Conservation (phyloP, 129 eudicot genomes). For the Glebionis coronaria region DNA sequence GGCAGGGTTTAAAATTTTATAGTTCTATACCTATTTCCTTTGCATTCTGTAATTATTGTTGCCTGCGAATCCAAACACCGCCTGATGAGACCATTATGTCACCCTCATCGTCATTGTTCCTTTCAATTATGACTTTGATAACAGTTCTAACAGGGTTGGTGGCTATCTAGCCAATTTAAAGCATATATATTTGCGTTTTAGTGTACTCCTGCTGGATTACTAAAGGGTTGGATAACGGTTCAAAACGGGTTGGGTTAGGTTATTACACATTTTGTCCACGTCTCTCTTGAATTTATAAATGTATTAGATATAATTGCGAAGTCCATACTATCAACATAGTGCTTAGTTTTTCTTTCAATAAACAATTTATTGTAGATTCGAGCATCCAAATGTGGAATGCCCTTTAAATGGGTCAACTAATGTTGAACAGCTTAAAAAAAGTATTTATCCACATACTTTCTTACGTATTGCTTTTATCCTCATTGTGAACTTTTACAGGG, state of each 20-base stretch:
- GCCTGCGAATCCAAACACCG: too few relatives aligned
- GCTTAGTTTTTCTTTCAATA: neutral
- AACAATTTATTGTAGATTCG: neutral
- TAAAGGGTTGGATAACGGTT: neutral
- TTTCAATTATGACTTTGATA: neutral
- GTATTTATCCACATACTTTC: neutral
- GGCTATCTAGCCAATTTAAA: neutral
- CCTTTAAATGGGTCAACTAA: neutral
- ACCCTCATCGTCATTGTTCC: neutral
- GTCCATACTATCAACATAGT: neutral
- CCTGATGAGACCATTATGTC: too few relatives aligned
- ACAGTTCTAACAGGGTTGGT: neutral
- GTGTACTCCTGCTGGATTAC: neutral
- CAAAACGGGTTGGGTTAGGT: neutral
- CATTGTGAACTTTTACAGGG: constrained; percentile 44
- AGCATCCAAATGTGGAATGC: too few relatives aligned
- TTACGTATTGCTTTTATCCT: neutral
- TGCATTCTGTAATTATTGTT: too few relatives aligned
- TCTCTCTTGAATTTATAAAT: neutral
- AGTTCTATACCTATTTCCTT: too few relatives aligned
- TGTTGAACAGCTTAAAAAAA: too few relatives aligned
- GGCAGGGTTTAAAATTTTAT: too few relatives aligned
- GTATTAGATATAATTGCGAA: neutral
- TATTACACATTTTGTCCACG: too few relatives aligned
- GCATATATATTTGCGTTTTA: neutral